Base-by-base conservation (phyloP, 2,329 filamentous ascomycete genomes). In the Zarea fungicola region DNA sequence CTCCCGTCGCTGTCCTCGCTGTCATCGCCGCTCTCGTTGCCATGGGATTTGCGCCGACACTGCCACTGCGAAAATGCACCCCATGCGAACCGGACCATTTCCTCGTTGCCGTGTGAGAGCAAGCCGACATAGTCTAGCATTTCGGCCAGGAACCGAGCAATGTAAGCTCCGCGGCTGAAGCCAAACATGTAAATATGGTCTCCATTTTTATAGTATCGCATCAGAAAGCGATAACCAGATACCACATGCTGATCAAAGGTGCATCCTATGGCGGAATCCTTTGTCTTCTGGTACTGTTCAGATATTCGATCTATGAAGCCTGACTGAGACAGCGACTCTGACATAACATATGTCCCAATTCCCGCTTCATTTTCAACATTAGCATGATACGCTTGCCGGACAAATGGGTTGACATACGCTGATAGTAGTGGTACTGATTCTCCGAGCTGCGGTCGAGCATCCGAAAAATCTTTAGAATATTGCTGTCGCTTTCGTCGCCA, bases 91-190 rank as follows among this genome's bases (percentile, higher is more conserved):
- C 78, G 75, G 44, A 89, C 82, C 82, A 93, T 85, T 56, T 93
- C 89, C 60, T 95, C 87, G 57, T 95, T 95, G 10, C 89, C 88
- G 44, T 87, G 84, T 11, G 84, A 85, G 13, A 95, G 73, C 0
- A 95, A 73, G 1, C 89, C 89, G 48, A 93, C 83, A 56, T 87
- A 84, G 59, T 93, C 87, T 6, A 93, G 75, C 88, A 92, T 92
- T 60, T 93, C 87, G 1, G 88, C 87, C 1, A 89, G 68, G 58
- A 89, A 89, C 3, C 85, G 79, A 1, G 85, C 85, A 36, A 86
- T 85, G 58, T 89, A 89, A 1, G 84, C 77, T 16, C 85, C 85
- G 18, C 85, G 78, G 36, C 80, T 85, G 66, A 89, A 89, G 0
- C 85, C 85, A 52, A 88, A 87, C 66, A 88, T 80, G 61, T 82